Evolutionary conservation across 257 asterid genomes (phyloP).

Genomic region (Solanum neorickii): DNA sequence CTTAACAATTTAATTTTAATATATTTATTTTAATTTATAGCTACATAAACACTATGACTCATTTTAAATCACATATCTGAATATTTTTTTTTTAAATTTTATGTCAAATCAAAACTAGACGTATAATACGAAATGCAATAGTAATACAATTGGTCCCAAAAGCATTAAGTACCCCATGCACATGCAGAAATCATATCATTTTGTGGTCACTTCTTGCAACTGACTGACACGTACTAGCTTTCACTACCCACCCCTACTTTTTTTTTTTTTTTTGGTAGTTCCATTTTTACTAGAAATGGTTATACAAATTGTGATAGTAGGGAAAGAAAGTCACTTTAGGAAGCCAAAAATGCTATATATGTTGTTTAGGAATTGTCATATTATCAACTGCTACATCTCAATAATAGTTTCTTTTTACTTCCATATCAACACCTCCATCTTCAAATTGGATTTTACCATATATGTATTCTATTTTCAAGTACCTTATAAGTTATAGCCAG

Average conservation of each 20-base stretch:
- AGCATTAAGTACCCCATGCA: neutral
- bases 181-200: neutral
- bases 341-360: neutral
- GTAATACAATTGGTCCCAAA: neutral
- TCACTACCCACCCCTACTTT: neutral
- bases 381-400: neutral
- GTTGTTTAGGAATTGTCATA: neutral
- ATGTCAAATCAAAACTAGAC: neutral
- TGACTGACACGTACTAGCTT: neutral
- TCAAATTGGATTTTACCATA: neutral
- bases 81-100: no score
- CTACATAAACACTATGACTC: no score
- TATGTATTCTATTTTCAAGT: neutral
- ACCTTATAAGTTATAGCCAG: neutral
- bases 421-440: neutral
- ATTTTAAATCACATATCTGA: no score
- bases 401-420: neutral
- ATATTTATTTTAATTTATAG: no score
- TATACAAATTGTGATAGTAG: neutral
- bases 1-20: no score
- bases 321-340: neutral
- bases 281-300: neutral
- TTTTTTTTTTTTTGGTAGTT: neutral
- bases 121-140: no score
- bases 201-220: neutral